Evolutionary conservation across 495 filamentous ascomycete species (phyloP).

Genomic region (Cladorrhinum samala): DNA sequence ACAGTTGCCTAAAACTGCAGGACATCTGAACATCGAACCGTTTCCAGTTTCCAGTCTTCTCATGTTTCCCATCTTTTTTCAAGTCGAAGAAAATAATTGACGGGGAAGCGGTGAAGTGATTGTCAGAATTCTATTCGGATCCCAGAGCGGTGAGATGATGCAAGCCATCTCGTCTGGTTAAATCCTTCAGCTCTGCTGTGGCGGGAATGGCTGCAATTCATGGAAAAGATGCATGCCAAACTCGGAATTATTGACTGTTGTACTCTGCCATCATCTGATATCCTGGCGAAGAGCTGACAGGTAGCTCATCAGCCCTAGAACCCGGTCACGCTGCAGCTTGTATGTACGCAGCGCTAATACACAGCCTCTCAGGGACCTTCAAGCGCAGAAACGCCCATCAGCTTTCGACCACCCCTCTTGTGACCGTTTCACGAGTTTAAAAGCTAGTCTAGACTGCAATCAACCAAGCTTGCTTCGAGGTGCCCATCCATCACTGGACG

Average conservation of each 20-base stretch:
- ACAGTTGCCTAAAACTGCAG: not conserved
- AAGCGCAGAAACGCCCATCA: not conserved
- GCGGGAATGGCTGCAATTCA: not conserved
- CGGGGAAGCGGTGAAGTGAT: not conserved
- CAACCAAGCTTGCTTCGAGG: no score
- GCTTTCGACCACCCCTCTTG: not conserved
- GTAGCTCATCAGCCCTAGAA: no score
- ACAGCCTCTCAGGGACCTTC: not conserved
- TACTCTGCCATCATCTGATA: not conserved
- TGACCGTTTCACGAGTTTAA: no score
- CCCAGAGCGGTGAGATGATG: not conserved
- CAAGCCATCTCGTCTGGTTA: no score
- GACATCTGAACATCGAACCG: not conserved
- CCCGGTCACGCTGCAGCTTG: no score
- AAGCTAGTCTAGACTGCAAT: no score
- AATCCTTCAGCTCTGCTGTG: not conserved
- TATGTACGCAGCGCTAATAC: not conserved
- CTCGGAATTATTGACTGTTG: not conserved
- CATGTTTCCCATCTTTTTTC: no score
- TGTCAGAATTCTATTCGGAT: no score
- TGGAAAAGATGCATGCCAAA: no score
- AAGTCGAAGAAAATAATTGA: not conserved
- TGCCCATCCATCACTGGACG: no score
- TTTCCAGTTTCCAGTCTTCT: not conserved
- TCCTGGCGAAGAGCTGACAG: no score